phyloP scores from a whole-genome alignment of 108 stramenopile species.

The Stephanodiscus triporus region DNA sequence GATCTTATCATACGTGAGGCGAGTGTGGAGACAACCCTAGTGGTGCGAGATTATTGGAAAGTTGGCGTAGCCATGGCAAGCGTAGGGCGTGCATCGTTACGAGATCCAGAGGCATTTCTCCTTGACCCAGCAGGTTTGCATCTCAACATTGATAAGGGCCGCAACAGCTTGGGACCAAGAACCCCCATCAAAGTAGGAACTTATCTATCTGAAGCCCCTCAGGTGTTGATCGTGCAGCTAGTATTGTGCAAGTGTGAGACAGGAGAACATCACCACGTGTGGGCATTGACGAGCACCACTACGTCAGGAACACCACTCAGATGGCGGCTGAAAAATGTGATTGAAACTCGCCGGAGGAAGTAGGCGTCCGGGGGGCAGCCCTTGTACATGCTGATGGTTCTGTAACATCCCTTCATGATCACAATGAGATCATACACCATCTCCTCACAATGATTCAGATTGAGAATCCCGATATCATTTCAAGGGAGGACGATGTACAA shows the following conservation, averaged over 20 bases:
- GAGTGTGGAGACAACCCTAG: not conserved
- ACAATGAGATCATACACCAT: not conserved
- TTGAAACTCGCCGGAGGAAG: not conserved
- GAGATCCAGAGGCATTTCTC: conserved; percentile 15
- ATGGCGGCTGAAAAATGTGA: conserved; percentile 13
- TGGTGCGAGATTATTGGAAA: not conserved
- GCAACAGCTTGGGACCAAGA: not conserved
- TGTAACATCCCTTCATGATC: not conserved
- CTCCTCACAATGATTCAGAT: not conserved
- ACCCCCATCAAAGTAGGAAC: not conserved
- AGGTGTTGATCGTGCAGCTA: conserved; percentile 12
- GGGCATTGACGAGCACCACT: not conserved
- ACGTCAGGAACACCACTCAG: no score
- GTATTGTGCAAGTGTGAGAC: conserved; percentile 26
- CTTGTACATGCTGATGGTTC: not conserved
- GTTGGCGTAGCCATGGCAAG: not conserved
- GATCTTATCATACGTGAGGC: not conserved
- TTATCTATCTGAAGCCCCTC: conserved; percentile 2
- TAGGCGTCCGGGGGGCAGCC: not conserved
- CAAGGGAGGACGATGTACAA: not conserved
- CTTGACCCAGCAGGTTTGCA: not conserved
- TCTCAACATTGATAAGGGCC: not conserved
- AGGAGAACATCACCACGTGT: not conserved
- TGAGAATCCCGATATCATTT: not conserved
- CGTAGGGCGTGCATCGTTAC: not conserved